Conservation (phyloP, 176 grass and related monocot genomes). For the Carex littledalei region DNA sequence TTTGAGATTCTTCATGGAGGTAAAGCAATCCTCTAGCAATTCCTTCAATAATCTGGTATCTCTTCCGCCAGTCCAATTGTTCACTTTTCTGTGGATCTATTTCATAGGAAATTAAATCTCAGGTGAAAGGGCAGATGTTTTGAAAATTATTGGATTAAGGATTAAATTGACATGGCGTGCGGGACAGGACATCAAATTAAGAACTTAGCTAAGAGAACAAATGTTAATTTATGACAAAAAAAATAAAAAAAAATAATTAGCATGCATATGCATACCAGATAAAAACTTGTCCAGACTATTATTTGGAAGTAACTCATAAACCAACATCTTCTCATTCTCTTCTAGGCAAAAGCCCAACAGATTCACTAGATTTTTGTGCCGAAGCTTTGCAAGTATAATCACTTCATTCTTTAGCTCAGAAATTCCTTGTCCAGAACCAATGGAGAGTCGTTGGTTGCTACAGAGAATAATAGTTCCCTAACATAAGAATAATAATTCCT, state of each 20-base stretch:
- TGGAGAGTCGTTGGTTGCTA: constrained; percentile 51
- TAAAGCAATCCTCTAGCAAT: constrained; percentile 66
- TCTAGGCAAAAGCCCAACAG: constrained; percentile 65
- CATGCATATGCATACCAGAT: constrained; percentile 33
- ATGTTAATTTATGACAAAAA: too few relatives aligned
- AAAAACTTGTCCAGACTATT: constrained; percentile 62
- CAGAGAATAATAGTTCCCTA: too few relatives aligned
- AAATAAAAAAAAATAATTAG: too few relatives aligned
- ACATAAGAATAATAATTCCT: background rate
- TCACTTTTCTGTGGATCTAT: constrained; percentile 38
- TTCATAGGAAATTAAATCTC: background rate
- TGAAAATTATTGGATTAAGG: too few relatives aligned
- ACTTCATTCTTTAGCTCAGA: constrained; percentile 82
- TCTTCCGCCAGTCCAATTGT: constrained; percentile 49
- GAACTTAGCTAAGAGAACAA: too few relatives aligned
- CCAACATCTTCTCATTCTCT: constrained; percentile 55
- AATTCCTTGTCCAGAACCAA: constrained; percentile 49
- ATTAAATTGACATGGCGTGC: too few relatives aligned
- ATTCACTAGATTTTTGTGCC: constrained; percentile 62
- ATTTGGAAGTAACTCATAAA: constrained; percentile 68
- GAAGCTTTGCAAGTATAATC: constrained; percentile 49
- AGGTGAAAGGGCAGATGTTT: too few relatives aligned
- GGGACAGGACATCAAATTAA: too few relatives aligned
- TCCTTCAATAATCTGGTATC: constrained; percentile 68
- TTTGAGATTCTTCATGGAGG: constrained; percentile 73